phyloP scores from a whole-genome alignment of 75 land plant genomes.

The Selaginella tamariscina region DNA sequence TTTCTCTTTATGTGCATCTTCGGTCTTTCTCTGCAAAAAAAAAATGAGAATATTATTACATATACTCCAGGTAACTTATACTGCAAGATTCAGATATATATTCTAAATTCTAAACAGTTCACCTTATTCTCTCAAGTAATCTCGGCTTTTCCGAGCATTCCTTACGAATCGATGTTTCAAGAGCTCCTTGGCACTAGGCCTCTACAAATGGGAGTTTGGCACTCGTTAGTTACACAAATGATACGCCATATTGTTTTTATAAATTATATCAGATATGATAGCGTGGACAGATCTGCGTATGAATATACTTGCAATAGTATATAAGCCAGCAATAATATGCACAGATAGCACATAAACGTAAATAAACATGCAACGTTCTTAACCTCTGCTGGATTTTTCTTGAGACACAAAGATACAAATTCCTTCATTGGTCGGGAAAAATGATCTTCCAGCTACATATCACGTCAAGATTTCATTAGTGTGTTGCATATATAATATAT shows the following conservation, averaged over 20 bases:
- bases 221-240: no score
- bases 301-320: no score
- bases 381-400: constrained; percentile 87
- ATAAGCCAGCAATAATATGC: not conserved
- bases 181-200: constrained; percentile 98
- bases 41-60: no score
- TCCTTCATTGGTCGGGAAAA: constrained; percentile 93
- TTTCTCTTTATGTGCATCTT: constrained; percentile 44
- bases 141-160: constrained; percentile 82
- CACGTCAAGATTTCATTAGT: not conserved
- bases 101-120: constrained; percentile 2
- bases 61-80: not conserved
- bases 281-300: no score
- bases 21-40: constrained; percentile 63
- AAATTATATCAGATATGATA: no score
- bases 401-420: constrained; percentile 80
- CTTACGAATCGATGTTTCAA: constrained; percentile 72
- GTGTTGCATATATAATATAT: not conserved
- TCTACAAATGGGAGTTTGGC: constrained; percentile 37
- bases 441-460: constrained; percentile 92
- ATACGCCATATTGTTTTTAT: no score
- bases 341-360: not conserved
- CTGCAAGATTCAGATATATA: no score
- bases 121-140: constrained; percentile 96
- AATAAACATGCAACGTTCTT: not conserved